These are phyloP conservation scores for Cinchona pubescens DNA, from an alignment of 257 asterid species.

Conservation along the genomic window DNA sequence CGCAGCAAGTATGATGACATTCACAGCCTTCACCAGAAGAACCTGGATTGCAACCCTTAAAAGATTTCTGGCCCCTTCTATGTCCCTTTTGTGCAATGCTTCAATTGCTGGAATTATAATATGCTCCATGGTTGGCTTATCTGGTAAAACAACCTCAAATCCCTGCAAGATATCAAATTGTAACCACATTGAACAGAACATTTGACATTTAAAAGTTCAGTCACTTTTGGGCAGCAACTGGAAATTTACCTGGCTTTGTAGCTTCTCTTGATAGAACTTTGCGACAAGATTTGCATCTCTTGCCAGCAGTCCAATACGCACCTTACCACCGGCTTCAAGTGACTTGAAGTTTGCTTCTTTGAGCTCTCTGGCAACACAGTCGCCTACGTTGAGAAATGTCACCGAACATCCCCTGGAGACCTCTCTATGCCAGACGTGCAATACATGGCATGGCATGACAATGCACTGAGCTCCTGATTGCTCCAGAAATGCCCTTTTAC, in stretches of 20 bases:
- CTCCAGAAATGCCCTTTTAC: conserved; percentile 29
- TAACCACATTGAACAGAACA: not conserved
- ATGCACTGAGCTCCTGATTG: conserved; percentile 27
- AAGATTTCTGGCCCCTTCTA: conserved; percentile 31
- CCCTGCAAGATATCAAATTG: conserved; percentile 14
- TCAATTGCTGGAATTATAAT: conserved; percentile 26
- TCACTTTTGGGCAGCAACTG: not conserved
- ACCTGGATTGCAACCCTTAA: conserved; percentile 28
- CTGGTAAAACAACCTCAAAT: conserved; percentile 31
- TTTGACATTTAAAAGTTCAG: too few relatives aligned
- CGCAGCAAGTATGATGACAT: conserved; percentile 20
- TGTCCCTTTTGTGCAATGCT: conserved; percentile 24
- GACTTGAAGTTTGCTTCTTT: conserved; percentile 29
- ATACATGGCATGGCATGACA: conserved; percentile 32
- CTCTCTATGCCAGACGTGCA: conserved; percentile 21
- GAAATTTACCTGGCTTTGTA: conserved; percentile 24
- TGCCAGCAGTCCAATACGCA: conserved; percentile 26
- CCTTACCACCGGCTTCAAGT: conserved; percentile 21
- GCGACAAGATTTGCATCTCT: conserved; percentile 10
- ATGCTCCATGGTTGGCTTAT: conserved; percentile 30
- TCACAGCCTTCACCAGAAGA: conserved; percentile 30
- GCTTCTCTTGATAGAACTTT: conserved; percentile 19
- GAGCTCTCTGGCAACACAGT: conserved; percentile 28
- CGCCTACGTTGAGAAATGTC: conserved; percentile 17
- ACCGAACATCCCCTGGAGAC: conserved; percentile 26